Evolutionary conservation across 768 basidiomycete species (phyloP).

Genomic region (Cystofilobasidium ferigula): DNA sequence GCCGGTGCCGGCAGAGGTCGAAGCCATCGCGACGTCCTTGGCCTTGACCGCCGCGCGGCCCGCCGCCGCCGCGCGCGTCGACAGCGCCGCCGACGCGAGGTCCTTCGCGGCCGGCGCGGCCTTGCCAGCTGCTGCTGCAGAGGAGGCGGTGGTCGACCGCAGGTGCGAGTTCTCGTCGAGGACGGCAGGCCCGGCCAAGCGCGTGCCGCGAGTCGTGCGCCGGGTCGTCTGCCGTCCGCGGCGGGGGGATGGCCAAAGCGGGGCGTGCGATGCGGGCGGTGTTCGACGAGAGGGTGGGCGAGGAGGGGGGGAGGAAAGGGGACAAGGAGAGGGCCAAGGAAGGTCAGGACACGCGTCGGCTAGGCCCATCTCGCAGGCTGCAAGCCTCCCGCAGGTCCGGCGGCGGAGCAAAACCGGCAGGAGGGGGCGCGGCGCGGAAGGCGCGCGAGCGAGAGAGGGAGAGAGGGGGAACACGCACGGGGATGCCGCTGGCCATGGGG

Average conservation of each 20-base stretch:
- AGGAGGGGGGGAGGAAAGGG: neutral
- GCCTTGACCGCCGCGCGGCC: slow-evolving; percentile 6
- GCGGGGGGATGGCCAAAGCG: neutral
- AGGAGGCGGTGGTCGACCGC: neutral
- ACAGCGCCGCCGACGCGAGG: neutral
- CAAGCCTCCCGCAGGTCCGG: no score
- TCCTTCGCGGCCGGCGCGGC: neutral
- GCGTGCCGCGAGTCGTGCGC: slow-evolving; percentile 24
- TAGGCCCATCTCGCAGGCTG: no score
- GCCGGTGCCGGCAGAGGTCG: slow-evolving; percentile 1
- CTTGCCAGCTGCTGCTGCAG: neutral
- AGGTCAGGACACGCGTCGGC: neutral
- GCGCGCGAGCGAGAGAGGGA: neutral
- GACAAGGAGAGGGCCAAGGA: neutral
- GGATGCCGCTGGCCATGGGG: slow-evolving; percentile 26
- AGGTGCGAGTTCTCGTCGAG: slow-evolving; percentile 20
- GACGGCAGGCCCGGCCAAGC: slow-evolving; percentile 11
- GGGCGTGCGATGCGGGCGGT: neutral
- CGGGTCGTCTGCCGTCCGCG: slow-evolving; percentile 3
- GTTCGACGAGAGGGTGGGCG: neutral
- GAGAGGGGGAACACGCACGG: slow-evolving; percentile 10
- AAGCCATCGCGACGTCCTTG: slow-evolving; percentile 4
- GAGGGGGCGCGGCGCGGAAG: neutral
- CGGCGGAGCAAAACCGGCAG: neutral
- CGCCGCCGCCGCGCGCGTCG: neutral